A percentile compares a stretch with the other conserved stretches of the same genome.
Conservation (phyloP, 169 alveolate species). For the Plasmodium malariae region DNA sequence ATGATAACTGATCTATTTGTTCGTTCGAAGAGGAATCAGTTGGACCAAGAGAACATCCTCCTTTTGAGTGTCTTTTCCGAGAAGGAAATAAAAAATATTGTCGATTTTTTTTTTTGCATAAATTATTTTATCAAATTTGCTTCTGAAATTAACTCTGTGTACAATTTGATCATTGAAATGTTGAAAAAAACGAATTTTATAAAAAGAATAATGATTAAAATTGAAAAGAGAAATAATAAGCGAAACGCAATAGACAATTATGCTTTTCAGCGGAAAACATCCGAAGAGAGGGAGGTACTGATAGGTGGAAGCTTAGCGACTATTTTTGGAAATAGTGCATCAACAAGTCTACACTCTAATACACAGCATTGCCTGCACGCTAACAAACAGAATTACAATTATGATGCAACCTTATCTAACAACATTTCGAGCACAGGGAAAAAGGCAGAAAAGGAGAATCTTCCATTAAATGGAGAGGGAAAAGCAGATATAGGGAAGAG, state of each 20-base stretch:
- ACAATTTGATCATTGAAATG: conserved; percentile 37
- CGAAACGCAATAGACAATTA: neutral
- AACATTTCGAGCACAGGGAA: too few species aligned
- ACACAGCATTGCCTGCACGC: too few species aligned
- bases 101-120: conserved; percentile 47
- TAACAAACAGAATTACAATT: too few species aligned
- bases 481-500: too few species aligned
- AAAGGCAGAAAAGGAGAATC: too few species aligned
- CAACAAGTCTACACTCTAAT: too few species aligned
- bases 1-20: conserved; percentile 13
- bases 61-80: conserved; percentile 20
- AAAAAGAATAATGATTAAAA: conserved; percentile 15
- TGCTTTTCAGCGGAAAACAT: neutral
- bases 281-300: neutral
- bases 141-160: conserved; percentile 24
- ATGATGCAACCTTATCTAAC: too few species aligned
- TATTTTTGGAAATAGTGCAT: too few species aligned
- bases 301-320: too few species aligned
- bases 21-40: conserved; percentile 3
- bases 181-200: conserved; percentile 15
- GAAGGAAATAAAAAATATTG: conserved; percentile 31
- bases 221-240: neutral
- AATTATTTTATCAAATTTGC: conserved; percentile 34
- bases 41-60: neutral
- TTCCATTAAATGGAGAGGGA: too few species aligned